Evolutionary conservation across 768 basidiomycete species (phyloP).

Genomic region (Amanita inopinata): DNA sequence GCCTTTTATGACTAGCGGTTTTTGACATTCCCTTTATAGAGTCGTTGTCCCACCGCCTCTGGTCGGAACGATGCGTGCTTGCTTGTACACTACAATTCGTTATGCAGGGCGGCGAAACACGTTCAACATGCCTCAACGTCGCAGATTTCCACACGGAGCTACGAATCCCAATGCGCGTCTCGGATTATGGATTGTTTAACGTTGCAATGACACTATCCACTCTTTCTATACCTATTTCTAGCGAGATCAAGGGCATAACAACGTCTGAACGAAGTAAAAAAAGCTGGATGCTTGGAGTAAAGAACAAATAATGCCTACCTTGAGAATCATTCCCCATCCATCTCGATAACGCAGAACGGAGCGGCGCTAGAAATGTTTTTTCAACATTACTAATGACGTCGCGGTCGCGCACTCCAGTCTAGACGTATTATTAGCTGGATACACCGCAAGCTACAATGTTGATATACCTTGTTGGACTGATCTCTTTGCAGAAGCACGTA

Average conservation of each 20-base stretch:
- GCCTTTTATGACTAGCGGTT: too few relatives aligned
- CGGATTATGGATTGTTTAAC: too few relatives aligned
- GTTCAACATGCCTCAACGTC: too few relatives aligned
- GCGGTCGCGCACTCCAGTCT: constrained; percentile 45
- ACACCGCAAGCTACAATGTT: neutral
- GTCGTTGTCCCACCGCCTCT: too few relatives aligned
- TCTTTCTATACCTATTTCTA: constrained; percentile 40
- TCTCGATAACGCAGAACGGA: constrained; percentile 26
- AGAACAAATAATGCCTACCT: constrained; percentile 18
- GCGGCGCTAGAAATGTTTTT: constrained; percentile 32
- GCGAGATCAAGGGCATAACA: constrained; percentile 31
- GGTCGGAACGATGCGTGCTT: too few relatives aligned
- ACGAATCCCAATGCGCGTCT: too few relatives aligned
- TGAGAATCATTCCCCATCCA: constrained; percentile 20
- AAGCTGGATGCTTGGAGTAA: constrained; percentile 3
- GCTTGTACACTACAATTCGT: too few relatives aligned
- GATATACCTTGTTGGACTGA: constrained; percentile 38
- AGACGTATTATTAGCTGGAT: neutral
- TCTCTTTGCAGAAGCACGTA: constrained; percentile 58
- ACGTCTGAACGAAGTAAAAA: constrained; percentile 13
- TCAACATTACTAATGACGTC: constrained; percentile 37
- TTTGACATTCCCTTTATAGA: too few relatives aligned
- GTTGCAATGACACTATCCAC: constrained; percentile 30
- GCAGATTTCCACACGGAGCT: too few relatives aligned
- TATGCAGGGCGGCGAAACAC: too few relatives aligned